These are phyloP conservation scores for Teratosphaeria viscida DNA, from an alignment of 2,329 filamentous ascomycete species.

Conservation along the genomic window DNA sequence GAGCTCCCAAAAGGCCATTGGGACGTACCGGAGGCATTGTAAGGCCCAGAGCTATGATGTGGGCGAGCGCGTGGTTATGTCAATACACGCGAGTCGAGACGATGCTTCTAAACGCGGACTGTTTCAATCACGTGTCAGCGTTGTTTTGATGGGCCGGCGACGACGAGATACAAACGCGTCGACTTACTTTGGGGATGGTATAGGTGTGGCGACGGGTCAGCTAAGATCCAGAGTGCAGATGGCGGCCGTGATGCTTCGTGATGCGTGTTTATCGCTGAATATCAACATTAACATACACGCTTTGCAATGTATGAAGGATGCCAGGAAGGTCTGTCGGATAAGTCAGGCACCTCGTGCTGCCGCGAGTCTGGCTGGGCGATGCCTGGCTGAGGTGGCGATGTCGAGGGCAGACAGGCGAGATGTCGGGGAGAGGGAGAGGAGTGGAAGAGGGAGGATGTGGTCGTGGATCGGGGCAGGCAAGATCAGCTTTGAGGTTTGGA, in stretches of 20 bases:
- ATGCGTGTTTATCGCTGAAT: constrained; percentile 13
- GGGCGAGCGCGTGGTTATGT: neutral
- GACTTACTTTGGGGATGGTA: constrained; percentile 1
- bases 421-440: neutral
- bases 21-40: constrained; percentile 29
- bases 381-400: constrained; percentile 7
- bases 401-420: neutral
- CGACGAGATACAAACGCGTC: constrained; percentile 7
- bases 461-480: neutral
- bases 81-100: neutral
- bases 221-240: constrained; percentile 12
- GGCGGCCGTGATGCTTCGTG: constrained; percentile 11
- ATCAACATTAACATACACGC: constrained; percentile 23
- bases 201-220: constrained; percentile 7
- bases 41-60: constrained; percentile 3
- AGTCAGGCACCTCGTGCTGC: constrained; percentile 4
- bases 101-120: constrained; percentile 1
- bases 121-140: constrained; percentile 18
- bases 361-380: neutral
- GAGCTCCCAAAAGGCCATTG: neutral
- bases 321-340: constrained; percentile 6
- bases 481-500: neutral
- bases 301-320: constrained; percentile 12
- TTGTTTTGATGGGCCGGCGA: constrained; percentile 9
- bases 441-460: neutral